These are phyloP conservation scores for Oehlia diaphana DNA, from an alignment of 192 early-diverging fungal genomes.

Conservation along the genomic window DNA sequence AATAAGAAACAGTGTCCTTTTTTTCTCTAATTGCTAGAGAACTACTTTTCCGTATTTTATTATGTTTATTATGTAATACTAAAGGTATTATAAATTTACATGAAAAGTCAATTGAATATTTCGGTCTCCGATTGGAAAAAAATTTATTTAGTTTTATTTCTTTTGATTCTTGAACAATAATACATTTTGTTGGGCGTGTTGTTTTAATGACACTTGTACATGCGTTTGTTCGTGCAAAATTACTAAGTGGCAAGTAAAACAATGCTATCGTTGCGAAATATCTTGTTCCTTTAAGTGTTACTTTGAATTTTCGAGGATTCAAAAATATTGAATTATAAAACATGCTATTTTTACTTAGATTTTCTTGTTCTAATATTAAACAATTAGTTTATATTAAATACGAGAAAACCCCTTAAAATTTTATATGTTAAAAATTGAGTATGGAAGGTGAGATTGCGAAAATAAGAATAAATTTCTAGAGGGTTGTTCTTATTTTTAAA, in stretches of 20 bases:
- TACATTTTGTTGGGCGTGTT: not conserved
- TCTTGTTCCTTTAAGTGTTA: slow-evolving; percentile 1
- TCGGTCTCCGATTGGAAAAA: not conserved
- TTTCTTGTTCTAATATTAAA: too few species aligned
- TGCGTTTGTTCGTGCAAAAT: not conserved
- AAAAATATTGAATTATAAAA: not conserved
- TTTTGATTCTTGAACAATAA: not conserved
- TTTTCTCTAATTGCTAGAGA: not conserved
- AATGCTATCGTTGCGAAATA: not conserved
- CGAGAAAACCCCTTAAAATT: too few species aligned
- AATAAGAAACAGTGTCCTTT: not conserved
- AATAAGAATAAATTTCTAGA: too few species aligned
- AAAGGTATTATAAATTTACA: not conserved
- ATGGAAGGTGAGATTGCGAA: too few species aligned
- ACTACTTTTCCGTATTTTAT: not conserved
- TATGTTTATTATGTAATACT: not conserved
- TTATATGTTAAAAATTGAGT: too few species aligned
- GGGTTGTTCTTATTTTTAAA: too few species aligned
- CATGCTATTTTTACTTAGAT: not conserved
- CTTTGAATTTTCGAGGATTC: not conserved
- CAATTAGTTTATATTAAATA: too few species aligned
- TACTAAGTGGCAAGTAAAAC: not conserved
- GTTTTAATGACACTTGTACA: not conserved
- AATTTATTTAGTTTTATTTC: not conserved
- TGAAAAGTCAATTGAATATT: not conserved